Evolutionary conservation across 495 filamentous ascomycete species (phyloP), one percentile per base, ranked within the genome.

Genomic region (Elasticomyces elasticus): DNA sequence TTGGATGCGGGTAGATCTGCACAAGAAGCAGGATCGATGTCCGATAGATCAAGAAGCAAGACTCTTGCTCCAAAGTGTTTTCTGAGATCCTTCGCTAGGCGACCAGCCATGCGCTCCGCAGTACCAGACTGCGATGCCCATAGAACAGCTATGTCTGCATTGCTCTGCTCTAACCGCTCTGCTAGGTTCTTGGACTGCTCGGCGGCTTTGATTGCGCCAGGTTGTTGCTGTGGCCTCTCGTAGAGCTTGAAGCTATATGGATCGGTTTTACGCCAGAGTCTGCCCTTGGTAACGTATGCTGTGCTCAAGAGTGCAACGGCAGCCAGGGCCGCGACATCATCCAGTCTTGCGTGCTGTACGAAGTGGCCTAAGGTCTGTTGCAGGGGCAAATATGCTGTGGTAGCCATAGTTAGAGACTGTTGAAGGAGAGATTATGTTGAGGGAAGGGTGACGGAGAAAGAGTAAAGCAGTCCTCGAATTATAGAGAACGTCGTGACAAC

Each of bases 61-160:
- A 63, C 62, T 19, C 66, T 58, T n/a, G 74, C 56, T 4, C 71
- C 70, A 58, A 76, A 76, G 7, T 71, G 66, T 17, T 64, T 51
- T 4, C 63, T 61, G 38, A 72, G 71, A 24, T 79, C 76, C 46
- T 71, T 62, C 0, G 67, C 71, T 15, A 80, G 63, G 6, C 69
- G 65, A 44, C 72, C 62, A 13, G 76, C 76, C 52, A 77, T 71
- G 0, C 67, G 67, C 55, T 79, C 76, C 0, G 76, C 74, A 0
- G 74, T 79, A 11, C 77, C 76, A 15, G 76, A 77, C 64, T 80
- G 76, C 0, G 75, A 79, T 45, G 74, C 76, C 72, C 73, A 80
- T 59, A 79, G 75, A 9, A 79, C 67, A 15, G 75, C 73, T n/a
- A n/a, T n/a, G n/a, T n/a, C n/a, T n/a, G n/a, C n/a, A n/a, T n/a